These are phyloP conservation scores for Termitomyces sp. DNA, from an alignment of 768 basidiomycete genomes.

Conservation along the genomic window DNA sequence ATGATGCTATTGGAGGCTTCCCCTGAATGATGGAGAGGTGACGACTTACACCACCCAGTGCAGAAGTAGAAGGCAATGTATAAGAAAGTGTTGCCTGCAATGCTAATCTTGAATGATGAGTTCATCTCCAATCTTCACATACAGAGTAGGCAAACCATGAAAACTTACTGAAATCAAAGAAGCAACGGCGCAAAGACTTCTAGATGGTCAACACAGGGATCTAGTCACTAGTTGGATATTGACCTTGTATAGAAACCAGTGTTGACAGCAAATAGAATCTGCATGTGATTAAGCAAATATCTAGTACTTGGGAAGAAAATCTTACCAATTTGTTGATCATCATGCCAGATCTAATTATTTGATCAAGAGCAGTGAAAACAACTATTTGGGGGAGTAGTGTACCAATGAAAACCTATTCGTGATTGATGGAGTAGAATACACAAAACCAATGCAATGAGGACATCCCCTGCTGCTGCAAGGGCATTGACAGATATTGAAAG, in stretches of 20 bases:
- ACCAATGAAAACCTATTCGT: constrained; percentile 48
- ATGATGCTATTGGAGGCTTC: neutral
- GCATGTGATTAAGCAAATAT: neutral
- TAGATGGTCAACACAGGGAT: constrained; percentile 5
- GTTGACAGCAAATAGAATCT: constrained; percentile 47
- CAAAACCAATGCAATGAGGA: constrained; percentile 42
- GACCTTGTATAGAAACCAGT: constrained; percentile 35
- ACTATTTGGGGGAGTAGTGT: constrained; percentile 2
- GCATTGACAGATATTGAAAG: constrained; percentile 44
- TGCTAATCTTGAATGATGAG: constrained; percentile 35
- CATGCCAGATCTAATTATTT: constrained; percentile 36
- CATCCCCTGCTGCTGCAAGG: constrained; percentile 42
- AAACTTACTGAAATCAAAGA: constrained; percentile 48
- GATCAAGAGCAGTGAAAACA: neutral
- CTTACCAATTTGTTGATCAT: constrained; percentile 44
- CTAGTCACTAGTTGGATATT: neutral
- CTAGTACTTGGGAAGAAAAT: constrained; percentile 1
- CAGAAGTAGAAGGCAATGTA: constrained; percentile 62
- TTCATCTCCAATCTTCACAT: neutral
- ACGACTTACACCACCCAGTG: constrained; percentile 52
- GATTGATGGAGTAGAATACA: constrained; percentile 39
- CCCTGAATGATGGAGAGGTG: neutral
- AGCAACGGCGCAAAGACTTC: constrained; percentile 50
- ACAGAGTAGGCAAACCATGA: neutral
- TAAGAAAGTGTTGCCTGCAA: constrained; percentile 45